Evolutionary conservation across 2,329 filamentous ascomycete genomes (phyloP), one percentile per base, ranked within the genome.

Genomic region (Meredithiella fracta): DNA sequence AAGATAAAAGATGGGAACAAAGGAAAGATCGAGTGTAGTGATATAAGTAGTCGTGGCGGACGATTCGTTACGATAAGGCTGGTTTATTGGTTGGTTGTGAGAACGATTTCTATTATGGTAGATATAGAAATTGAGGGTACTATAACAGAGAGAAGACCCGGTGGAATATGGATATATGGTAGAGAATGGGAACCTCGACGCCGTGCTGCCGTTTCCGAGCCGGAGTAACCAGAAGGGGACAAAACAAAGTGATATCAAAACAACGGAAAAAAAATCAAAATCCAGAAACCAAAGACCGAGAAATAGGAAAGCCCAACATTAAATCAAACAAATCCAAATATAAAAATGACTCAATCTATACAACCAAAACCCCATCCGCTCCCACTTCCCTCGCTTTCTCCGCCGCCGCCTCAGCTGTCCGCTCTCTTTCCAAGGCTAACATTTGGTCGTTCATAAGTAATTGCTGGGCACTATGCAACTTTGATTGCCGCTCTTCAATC

Each of bases 391-490:
- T 22, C 31, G 17, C 34, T 29, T 17, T 20, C 23, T n/a, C 50
- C 14, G 31, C 15, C n/a, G 11, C 31, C n/a, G 25, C 50, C 20
- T 25, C 9, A n/a, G 14, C 17, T 29, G 17, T 22, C 50, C n/a
- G 9, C 23, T n/a, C 50, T 38, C 17, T 47, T 25, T 44, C 40
- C n/a, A 37, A 25, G 15, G 15, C 40, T n/a, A 55, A 44, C 25
- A 7, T 51, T 44, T 60, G 59, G 25, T 63, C 62, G 47, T 65
- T 62, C 29, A 62, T 61, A 40, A 73, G 63, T 53, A 75, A 61
- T 55, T 63, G 65, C 29, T 68, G 65, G 1, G 73, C 72, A 29
- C 72, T 64, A 42, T 65, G 63, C 26, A 75, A 59, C 53, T 72
- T 65, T 42, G 69, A 68, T 52, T 68, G 65, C 58, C 65, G 69